Evolutionary conservation across 2,329 filamentous ascomycete species (phyloP).

Genomic region (Phaeosphaeria sp.): DNA sequence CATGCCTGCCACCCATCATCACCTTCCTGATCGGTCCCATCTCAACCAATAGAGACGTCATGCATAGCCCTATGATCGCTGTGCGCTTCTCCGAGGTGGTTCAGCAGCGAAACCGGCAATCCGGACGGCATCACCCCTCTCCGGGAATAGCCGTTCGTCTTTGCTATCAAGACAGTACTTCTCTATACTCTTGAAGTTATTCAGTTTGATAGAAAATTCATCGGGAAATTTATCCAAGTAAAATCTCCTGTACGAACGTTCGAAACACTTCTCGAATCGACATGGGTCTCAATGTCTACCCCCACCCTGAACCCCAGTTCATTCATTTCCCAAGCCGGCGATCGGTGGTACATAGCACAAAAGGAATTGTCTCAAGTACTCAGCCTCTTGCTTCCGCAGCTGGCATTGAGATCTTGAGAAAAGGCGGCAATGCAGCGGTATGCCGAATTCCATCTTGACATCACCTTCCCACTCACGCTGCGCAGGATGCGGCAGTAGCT

Average conservation of each 20-base stretch:
- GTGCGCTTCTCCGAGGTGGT: slow-evolving; percentile 19
- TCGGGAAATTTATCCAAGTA: no score
- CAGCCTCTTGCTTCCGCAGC: slow-evolving; percentile 90
- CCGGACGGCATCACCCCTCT: slow-evolving; percentile 28
- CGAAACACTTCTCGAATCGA: no score
- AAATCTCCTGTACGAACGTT: no score
- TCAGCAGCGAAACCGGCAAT: slow-evolving; percentile 32
- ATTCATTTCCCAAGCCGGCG: slow-evolving; percentile 77
- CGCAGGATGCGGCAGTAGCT: slow-evolving; percentile 91
- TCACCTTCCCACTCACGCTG: slow-evolving; percentile 4
- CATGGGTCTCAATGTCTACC: slow-evolving; percentile 54
- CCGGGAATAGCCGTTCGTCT: slow-evolving; percentile 38
- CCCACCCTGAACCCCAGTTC: slow-evolving; percentile 60
- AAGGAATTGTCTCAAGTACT: slow-evolving; percentile 88
- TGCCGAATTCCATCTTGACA: slow-evolving; percentile 46
- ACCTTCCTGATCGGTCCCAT: slow-evolving; percentile 1
- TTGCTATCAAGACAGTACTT: slow-evolving; percentile 11
- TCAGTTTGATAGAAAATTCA: no score
- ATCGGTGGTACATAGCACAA: slow-evolving; percentile 91
- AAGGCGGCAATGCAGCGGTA: slow-evolving; percentile 93
- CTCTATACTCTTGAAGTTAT: slow-evolving; percentile 14
- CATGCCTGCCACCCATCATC: background rate
- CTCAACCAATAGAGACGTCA: slow-evolving; percentile 12
- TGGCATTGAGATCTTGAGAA: slow-evolving; percentile 81
- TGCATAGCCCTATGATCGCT: slow-evolving; percentile 10